A percentile compares a stretch with the other conserved stretches of the same genome.
Evolutionary conservation across 352 stramenopile species (phyloP).

Genomic region (Phytophthora quininea): DNA sequence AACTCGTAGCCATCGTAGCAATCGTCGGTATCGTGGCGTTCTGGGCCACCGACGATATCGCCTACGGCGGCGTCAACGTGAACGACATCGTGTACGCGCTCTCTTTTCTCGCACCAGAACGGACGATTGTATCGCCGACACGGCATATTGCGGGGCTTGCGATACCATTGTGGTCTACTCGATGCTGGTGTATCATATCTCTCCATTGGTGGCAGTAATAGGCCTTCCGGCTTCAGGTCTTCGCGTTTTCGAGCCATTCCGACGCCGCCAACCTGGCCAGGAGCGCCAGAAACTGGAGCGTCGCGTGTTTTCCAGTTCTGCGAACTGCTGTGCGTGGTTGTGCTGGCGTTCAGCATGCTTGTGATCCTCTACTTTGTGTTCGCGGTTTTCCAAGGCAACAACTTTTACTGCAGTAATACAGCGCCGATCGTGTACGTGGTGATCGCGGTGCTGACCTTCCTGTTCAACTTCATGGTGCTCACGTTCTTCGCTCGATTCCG

Average conservation of each 20-base stretch:
- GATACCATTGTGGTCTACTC: slow-evolving; percentile 69
- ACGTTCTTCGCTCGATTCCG: slow-evolving; percentile 85
- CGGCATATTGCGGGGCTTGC: slow-evolving; percentile 57
- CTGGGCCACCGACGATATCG: slow-evolving; percentile 45
- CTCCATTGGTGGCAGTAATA: slow-evolving; percentile 64
- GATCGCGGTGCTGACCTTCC: slow-evolving; percentile 56
- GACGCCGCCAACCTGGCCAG: slow-evolving; percentile 36
- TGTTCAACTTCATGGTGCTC: slow-evolving; percentile 66
- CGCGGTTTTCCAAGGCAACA: slow-evolving; percentile 67
- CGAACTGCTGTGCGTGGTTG: slow-evolving; percentile 60
- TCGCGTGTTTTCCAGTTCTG: slow-evolving; percentile 79
- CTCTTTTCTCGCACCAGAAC: slow-evolving; percentile 46
- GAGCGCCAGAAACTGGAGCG: slow-evolving; percentile 70
- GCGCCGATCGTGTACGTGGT: slow-evolving; percentile 47
- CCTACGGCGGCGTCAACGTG: slow-evolving; percentile 62
- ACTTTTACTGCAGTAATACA: slow-evolving; percentile 62
- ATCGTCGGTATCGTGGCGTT: slow-evolving; percentile 51
- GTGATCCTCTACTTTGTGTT: slow-evolving; percentile 72
- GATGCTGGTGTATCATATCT: slow-evolving; percentile 69
- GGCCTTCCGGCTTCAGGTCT: slow-evolving; percentile 66
- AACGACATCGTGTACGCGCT: slow-evolving; percentile 41
- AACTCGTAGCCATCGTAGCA: slow-evolving; percentile 50
- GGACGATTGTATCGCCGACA: slow-evolving; percentile 23
- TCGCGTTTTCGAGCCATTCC: slow-evolving; percentile 76
- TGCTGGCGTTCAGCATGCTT: slow-evolving; percentile 55